These are phyloP conservation scores for Yueomyces sinensis DNA, from an alignment of 805 yeast genomes.

Conservation along the genomic window DNA sequence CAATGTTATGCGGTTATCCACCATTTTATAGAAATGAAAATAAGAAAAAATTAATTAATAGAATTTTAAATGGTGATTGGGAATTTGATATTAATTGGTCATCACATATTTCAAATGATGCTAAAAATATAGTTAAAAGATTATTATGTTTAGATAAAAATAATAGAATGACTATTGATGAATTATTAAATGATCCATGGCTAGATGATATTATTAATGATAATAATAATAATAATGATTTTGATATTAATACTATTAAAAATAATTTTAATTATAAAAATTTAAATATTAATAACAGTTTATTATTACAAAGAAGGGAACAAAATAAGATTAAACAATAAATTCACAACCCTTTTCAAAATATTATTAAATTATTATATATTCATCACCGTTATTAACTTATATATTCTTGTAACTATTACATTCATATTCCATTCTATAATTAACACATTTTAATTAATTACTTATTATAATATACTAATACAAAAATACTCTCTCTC, in stretches of 20 bases:
- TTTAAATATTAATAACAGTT: background rate
- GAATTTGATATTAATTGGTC: constrained; percentile 77
- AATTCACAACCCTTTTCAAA: no score
- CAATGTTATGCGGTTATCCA: constrained; percentile 81
- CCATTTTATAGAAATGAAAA: constrained; percentile 76
- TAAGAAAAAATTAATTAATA: constrained; percentile 55
- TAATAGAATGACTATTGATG: constrained; percentile 41
- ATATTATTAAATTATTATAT: no score
- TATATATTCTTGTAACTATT: no score
- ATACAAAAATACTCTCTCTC: no score
- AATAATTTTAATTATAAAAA: no score
- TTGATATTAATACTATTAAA: background rate
- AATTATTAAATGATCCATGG: constrained; percentile 51
- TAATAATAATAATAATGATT: no score
- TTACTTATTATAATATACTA: no score
- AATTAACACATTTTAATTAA: no score
- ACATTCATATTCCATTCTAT: no score
- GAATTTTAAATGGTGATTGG: background rate
- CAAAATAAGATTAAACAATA: no score
- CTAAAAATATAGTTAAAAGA: constrained; percentile 61
- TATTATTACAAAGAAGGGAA: background rate
- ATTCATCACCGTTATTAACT: no score
- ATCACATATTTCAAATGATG: constrained; percentile 67
- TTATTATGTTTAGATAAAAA: constrained; percentile 57
- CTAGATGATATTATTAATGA: constrained; percentile 28